Evolutionary conservation across 2,329 filamentous ascomycete species (phyloP).

Genomic region (Colletotrichum tamarilloi): DNA sequence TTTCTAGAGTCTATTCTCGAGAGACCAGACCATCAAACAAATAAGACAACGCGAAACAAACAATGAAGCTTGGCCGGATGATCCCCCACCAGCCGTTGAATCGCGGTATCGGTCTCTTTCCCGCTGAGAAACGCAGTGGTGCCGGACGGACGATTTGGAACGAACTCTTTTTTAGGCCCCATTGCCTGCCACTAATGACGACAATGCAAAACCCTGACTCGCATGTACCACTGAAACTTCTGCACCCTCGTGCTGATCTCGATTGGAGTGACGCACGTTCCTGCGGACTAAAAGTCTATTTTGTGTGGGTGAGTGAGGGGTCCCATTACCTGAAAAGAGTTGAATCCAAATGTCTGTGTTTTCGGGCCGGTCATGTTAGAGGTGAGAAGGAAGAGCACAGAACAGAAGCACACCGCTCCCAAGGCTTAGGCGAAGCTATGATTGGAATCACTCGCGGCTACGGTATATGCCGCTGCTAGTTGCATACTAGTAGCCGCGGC

Average conservation of each 20-base stretch:
- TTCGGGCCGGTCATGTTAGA: background rate
- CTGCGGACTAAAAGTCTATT: constrained; percentile 15
- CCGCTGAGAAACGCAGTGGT: background rate
- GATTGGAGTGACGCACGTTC: constrained; percentile 26
- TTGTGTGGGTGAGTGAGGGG: background rate
- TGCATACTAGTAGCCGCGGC: background rate
- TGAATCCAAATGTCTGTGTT: background rate
- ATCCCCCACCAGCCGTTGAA: constrained; percentile 5
- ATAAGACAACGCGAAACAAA: constrained; percentile 4
- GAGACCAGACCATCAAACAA: background rate
- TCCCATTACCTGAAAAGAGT: background rate
- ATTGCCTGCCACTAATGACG: constrained; percentile 5
- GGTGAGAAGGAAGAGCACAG: background rate
- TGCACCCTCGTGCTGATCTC: constrained; percentile 19
- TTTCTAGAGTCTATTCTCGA: too few species aligned
- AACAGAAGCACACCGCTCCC: background rate
- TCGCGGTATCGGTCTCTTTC: background rate
- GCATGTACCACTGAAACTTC: background rate
- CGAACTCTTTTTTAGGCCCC: background rate
- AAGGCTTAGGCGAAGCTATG: background rate
- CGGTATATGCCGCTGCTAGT: background rate
- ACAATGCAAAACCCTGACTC: constrained; percentile 17
- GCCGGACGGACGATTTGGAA: constrained; percentile 7
- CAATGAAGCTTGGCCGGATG: constrained; percentile 2
- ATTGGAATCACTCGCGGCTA: background rate